phyloP scores from a whole-genome alignment of 768 basidiomycete genomes.

The Leccinum ochraceum region DNA sequence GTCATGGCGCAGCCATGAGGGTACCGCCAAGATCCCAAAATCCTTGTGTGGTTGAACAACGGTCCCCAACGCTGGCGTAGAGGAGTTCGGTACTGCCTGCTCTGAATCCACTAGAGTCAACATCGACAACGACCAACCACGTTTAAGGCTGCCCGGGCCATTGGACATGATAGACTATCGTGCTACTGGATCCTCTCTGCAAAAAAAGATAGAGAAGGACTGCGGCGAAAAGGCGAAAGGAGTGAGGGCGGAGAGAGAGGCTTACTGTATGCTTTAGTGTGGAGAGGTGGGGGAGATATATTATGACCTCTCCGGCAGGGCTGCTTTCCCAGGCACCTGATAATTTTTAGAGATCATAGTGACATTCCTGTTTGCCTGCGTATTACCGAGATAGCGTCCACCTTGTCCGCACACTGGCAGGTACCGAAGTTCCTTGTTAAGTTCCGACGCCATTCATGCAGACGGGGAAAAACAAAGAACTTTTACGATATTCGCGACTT shows the following conservation, averaged over 20 bases:
- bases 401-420: neutral
- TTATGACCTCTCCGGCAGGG: conserved; percentile 13
- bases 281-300: conserved; percentile 5
- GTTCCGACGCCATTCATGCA: neutral
- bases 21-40: conserved; percentile 39
- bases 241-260: neutral
- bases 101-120: conserved; percentile 14
- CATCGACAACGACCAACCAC: conserved; percentile 20
- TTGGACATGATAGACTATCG: conserved; percentile 10
- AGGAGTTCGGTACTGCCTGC: neutral
- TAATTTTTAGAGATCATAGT: neutral
- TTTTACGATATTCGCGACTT: neutral
- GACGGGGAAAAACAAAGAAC: neutral
- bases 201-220: conserved; percentile 13
- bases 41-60: neutral
- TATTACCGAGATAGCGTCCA: neutral
- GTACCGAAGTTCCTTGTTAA: neutral
- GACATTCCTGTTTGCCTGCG: neutral
- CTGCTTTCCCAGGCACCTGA: conserved; percentile 16
- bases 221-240: conserved; percentile 15
- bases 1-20: conserved; percentile 42
- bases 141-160: conserved; percentile 10
- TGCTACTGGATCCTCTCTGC: neutral
- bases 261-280: neutral
- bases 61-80: neutral